Evolutionary conservation across 257 asterid genomes (phyloP).

Genomic region (Euphrasia confusa): DNA sequence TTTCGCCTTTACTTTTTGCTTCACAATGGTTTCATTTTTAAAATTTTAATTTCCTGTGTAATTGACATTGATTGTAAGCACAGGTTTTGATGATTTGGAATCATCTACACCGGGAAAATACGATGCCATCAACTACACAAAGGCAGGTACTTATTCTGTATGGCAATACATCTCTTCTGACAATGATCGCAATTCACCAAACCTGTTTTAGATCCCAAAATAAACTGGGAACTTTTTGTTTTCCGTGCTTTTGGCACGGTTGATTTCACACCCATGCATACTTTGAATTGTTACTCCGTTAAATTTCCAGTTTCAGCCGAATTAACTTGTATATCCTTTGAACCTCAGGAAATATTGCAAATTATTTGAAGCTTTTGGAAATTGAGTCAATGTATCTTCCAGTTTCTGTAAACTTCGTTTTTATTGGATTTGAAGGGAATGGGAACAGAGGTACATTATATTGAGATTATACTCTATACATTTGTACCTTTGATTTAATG

Average conservation of each 20-base stretch:
- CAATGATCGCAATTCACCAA: not conserved
- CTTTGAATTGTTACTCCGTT: no score
- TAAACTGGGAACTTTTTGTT: not conserved
- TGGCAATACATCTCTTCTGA: constrained; percentile 25
- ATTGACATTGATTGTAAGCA: constrained; percentile 23
- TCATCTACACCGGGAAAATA: constrained; percentile 55
- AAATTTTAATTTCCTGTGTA: not conserved
- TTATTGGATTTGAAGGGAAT: constrained; percentile 93
- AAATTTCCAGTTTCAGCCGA: not conserved
- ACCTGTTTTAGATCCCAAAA: no score
- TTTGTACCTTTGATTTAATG: not conserved
- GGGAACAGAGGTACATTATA: constrained; percentile 89
- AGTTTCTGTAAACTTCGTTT: constrained; percentile 85
- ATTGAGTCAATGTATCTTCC: constrained; percentile 87
- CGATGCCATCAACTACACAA: constrained; percentile 70
- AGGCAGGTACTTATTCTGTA: constrained; percentile 87
- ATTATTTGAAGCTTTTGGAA: constrained; percentile 84
- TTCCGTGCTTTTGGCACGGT: constrained; percentile 6
- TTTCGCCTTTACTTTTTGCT: no score
- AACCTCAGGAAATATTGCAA: constrained; percentile 74
- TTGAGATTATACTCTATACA: constrained; percentile 17
- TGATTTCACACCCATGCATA: not conserved
- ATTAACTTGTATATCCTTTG: constrained; percentile 24
- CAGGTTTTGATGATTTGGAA: constrained; percentile 80
- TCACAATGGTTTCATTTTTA: not conserved